A percentile compares a stretch with the other conserved stretches of the same genome.
These are phyloP conservation scores for Metschnikowia vanudenii DNA, from an alignment of 805 yeast species.

Conservation along the genomic window DNA sequence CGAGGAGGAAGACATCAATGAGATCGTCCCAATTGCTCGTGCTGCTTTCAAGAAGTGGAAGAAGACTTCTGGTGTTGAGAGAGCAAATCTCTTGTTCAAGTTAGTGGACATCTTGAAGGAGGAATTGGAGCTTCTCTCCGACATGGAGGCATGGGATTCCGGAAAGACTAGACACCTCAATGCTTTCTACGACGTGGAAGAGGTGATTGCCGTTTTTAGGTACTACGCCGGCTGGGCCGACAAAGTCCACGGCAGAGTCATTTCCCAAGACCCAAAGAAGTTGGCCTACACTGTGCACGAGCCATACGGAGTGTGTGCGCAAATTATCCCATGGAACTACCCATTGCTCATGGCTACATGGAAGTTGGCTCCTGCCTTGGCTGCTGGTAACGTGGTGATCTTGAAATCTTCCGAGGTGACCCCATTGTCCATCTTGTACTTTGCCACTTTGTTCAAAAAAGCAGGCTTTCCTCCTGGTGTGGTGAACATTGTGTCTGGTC, in stretches of 20 bases:
- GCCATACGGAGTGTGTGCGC: constrained; percentile 65
- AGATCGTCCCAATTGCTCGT: constrained; percentile 40
- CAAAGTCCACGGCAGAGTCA: constrained; percentile 47
- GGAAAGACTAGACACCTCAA: constrained; percentile 48
- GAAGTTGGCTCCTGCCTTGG: constrained; percentile 82
- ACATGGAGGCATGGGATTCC: constrained; percentile 48
- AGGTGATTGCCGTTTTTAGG: constrained; percentile 44
- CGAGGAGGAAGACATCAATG: constrained; percentile 41
- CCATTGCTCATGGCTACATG: constrained; percentile 70
- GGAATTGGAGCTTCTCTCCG: constrained; percentile 33
- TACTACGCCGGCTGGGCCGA: constrained; percentile 67
- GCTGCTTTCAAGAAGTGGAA: constrained; percentile 47
- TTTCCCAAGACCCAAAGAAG: constrained; percentile 45
- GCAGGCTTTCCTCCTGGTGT: constrained; percentile 81
- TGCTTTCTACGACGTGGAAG: constrained; percentile 49
- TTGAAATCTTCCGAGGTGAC: constrained; percentile 76
- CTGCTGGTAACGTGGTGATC: constrained; percentile 72
- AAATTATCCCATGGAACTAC: constrained; percentile 73
- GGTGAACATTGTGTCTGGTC: constrained; percentile 68
- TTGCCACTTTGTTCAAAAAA: constrained; percentile 55
- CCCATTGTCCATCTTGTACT: constrained; percentile 63
- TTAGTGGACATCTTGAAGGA: constrained; percentile 36
- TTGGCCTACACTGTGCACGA: constrained; percentile 70
- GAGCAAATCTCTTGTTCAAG: constrained; percentile 37
- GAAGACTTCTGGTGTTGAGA: constrained; percentile 43